Evolutionary conservation across 2,329 filamentous ascomycete genomes (phyloP), one percentile per base, ranked within the genome.

Genomic region (Mycogone perniciosa): DNA sequence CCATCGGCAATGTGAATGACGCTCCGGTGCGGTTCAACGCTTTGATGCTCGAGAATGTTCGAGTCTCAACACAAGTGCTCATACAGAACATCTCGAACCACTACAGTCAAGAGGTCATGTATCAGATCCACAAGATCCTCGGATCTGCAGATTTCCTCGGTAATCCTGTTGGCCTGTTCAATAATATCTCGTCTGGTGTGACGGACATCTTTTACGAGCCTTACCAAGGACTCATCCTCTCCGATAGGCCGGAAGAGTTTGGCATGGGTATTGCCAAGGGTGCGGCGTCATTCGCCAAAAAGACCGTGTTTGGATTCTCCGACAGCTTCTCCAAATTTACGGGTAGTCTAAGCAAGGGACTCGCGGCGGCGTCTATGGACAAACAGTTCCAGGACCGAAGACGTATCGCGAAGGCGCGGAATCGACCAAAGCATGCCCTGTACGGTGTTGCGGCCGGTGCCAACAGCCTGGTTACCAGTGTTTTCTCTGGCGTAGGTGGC

Each of bases 161-260:
- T 35, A 99, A 99, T 61, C 93, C 93, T 0, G 95, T 99, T 11
- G 93, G 93, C 41, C 76, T 99, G 40, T 99, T 99, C 82, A 97
- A 95, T 74, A 99, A 92, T 65, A 88, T 99, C 68, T 95, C 89
- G 61, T 99, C 93, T 42, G 93, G 95, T 60, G 89, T 99, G 48
- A 91, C 89, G 20, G 93, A 96, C 66, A 96, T 99, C 65, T 99
- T 99, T 74, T 99, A 99, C 75, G 95, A 99, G 67, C 93, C 93
- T 35, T 99, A 99, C 71, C 93, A 99, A 73, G 89, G 95, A 26
- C 81, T 99, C 44, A 95, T 99, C 67, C 89, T 95, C 77, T 95
- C 91, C 1, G 93, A 99, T 67, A 83, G 88, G 58, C 95, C 93
- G 2, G 92, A 97, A 67, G 92, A 99, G 58, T 84, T 99, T 50